These are phyloP conservation scores for Gillenia trifoliata DNA, from an alignment of 306 rosid genomes.

Conservation along the genomic window DNA sequence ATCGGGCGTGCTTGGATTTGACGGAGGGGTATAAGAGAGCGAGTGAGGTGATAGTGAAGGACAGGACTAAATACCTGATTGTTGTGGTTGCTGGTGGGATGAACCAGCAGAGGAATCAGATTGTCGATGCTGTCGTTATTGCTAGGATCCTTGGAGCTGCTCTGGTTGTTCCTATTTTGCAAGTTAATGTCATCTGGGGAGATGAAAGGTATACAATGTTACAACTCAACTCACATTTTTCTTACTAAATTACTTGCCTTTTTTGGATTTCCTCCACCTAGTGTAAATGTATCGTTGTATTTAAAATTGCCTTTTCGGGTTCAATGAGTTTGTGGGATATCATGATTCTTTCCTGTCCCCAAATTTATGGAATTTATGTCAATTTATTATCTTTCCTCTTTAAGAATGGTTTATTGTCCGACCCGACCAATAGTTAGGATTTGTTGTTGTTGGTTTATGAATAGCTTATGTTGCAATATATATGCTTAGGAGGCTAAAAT, in stretches of 20 bases:
- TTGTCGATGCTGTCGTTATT: constrained; percentile 95
- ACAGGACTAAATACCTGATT: constrained; percentile 65
- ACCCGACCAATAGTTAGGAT: background rate
- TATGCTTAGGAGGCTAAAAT: background rate
- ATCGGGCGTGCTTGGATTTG: constrained; percentile 66
- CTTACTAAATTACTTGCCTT: background rate
- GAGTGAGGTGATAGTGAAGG: constrained; percentile 41
- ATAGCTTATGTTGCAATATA: background rate
- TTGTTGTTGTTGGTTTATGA: background rate
- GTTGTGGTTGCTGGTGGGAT: constrained; percentile 96
- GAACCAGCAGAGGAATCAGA: constrained; percentile 98
- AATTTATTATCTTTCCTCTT: background rate
- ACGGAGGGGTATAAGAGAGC: constrained; percentile 49
- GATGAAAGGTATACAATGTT: constrained; percentile 73
- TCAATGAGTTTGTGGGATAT: background rate
- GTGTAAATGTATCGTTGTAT: too few species aligned
- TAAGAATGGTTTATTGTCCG: background rate
- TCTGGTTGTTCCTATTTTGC: constrained; percentile 88
- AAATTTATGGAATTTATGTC: background rate
- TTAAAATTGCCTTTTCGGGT: background rate
- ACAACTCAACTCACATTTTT: background rate
- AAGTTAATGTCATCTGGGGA: constrained; percentile 96
- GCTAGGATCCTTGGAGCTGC: constrained; percentile 98
- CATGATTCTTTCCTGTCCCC: background rate
- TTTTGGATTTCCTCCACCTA: too few species aligned